A percentile compares a stretch with the other conserved stretches of the same genome.
phyloP scores from a whole-genome alignment of 805 yeast species.

The Tetrapisispora iriomotensis region DNA sequence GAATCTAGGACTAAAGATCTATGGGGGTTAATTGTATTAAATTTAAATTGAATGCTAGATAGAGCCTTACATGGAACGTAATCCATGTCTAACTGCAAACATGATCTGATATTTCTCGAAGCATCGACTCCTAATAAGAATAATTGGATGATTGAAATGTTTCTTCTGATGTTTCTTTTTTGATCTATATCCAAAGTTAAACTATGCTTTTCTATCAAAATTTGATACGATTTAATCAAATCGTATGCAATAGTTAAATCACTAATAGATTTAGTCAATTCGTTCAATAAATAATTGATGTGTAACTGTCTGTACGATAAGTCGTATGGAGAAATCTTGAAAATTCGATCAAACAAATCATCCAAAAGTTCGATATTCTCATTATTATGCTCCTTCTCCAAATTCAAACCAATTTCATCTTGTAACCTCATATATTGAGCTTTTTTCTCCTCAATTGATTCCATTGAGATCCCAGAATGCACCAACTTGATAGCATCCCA shows the following conservation, averaged over 20 bases:
- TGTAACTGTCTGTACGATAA: constrained; percentile 24
- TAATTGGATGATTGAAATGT: constrained; percentile 33
- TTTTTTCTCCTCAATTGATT: constrained; percentile 9
- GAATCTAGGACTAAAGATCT: constrained; percentile 38
- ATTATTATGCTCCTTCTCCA: constrained; percentile 4
- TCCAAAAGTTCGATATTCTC: constrained; percentile 18
- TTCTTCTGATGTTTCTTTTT: constrained; percentile 23
- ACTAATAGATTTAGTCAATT: constrained; percentile 21
- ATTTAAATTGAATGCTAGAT: constrained; percentile 44
- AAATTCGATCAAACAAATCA: constrained; percentile 26
- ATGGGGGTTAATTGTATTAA: constrained; percentile 30
- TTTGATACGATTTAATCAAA: constrained; percentile 15
- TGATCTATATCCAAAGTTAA: constrained; percentile 18
- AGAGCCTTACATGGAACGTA: constrained; percentile 45
- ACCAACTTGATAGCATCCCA: constrained; percentile 33
- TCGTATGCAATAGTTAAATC: constrained; percentile 17
- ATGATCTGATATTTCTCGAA: constrained; percentile 45
- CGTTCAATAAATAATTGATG: constrained; percentile 12
- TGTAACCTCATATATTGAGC: background rate
- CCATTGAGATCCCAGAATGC: too few relatives aligned
- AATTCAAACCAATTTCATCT: background rate
- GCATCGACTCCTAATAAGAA: constrained; percentile 46
- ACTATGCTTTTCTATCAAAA: constrained; percentile 21
- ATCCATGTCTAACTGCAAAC: constrained; percentile 74
- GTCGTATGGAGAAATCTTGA: constrained; percentile 38